phyloP scores from a whole-genome alignment of 306 rosid genomes.

The Cucumis cinereus region DNA sequence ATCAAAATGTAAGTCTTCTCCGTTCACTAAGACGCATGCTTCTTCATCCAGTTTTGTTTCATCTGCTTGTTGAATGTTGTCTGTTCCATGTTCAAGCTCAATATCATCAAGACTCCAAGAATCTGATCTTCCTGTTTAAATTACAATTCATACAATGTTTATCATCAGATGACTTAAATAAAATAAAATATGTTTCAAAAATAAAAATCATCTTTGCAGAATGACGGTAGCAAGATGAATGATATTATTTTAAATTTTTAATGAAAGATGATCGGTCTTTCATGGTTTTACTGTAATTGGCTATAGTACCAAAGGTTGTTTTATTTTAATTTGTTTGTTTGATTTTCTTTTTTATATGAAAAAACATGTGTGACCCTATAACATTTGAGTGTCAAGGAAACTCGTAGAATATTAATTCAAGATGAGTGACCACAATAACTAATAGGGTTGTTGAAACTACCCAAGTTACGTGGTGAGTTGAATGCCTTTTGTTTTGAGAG shows the following conservation, averaged over 20 bases:
- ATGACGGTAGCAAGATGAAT: background rate
- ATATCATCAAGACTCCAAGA: slow-evolving; percentile 16
- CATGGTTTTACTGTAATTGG: background rate
- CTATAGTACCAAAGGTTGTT: background rate
- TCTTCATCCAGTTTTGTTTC: slow-evolving; percentile 49
- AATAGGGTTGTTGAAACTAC: background rate
- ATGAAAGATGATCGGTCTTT: background rate
- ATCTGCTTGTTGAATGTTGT: slow-evolving; percentile 15
- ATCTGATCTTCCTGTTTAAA: slow-evolving; percentile 24
- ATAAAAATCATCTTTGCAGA: background rate
- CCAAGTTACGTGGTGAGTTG: background rate
- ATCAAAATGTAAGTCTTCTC: slow-evolving; percentile 32
- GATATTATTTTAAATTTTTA: background rate
- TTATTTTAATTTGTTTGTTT: too few relatives aligned
- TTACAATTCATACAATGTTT: background rate
- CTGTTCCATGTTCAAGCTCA: slow-evolving; percentile 19
- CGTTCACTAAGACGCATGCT: slow-evolving; percentile 55
- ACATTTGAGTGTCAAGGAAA: too few relatives aligned
- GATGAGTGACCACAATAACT: too few relatives aligned
- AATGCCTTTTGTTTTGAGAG: background rate
- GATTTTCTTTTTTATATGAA: too few relatives aligned
- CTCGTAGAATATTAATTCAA: too few relatives aligned
- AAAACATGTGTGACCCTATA: too few relatives aligned
- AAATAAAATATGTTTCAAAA: background rate
- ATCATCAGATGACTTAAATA: slow-evolving; percentile 9